Evolutionary conservation across 345 rosid genomes (phyloP), one percentile per base, ranked within the genome.

Genomic region (Mallotus nudiflorus): DNA sequence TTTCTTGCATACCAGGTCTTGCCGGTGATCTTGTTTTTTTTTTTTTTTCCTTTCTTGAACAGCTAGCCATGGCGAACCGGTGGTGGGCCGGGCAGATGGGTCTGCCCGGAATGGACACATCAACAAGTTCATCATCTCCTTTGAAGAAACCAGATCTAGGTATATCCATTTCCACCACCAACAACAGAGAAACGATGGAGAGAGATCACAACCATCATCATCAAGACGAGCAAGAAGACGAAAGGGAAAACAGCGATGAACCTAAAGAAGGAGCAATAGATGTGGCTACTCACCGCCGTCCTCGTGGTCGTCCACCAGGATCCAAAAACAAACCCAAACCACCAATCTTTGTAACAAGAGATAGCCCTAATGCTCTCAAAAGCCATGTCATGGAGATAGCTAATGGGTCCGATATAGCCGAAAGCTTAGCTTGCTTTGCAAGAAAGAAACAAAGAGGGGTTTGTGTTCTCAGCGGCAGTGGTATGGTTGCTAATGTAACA

Each of bases 61-160:
- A 25, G 22, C 58, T 22, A 25, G 22, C 58, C 42, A 73, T 73
- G 77, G 77, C 77, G 58, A 73, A 66, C 69, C 74, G 69, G 51
- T 85, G 91, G 92, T 88, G 92, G 92, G 72, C 88, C 12, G 89
- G 85, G 49, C 89, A 85, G 70, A 82, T 85, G 68, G 86, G 85
- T 53, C 69, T 88, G 50, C 77, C 84, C 0, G 88, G 84, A 19
- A 74, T 85, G 57, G 88, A 87, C 68, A 79, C 84, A 51, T 80
- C 87, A 27, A 80, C 89, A 5, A 76, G 84, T 46, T 81, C 84
- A 67, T 79, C 92, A 2, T 81, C 91, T 81, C 86, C 83, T 28
- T 65, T 87, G 83, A 83, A 87, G 83, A 85, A 84, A 73, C 87
- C 92, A 77, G 89, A 88, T 85, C 89, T 88, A 63, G 88, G 88